These are phyloP conservation scores for Fonsecaea pedrosoi DNA, from an alignment of 2,329 filamentous ascomycete genomes.

Conservation along the genomic window DNA sequence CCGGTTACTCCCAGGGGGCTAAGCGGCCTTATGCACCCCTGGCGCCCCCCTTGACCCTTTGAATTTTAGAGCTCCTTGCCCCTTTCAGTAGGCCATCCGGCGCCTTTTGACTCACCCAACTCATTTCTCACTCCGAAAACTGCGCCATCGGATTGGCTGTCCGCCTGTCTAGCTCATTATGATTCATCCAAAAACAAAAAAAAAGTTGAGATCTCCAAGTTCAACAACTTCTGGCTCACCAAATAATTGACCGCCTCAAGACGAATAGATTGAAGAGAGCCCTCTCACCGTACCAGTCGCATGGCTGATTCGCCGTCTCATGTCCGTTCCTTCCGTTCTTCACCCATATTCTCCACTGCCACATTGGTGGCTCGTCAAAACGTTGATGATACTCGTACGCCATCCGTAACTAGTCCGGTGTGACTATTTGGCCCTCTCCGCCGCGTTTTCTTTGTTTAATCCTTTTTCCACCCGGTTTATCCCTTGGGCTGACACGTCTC, in stretches of 20 bases:
- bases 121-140: conserved; percentile 13
- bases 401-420: conserved; percentile 17
- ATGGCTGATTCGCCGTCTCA: conserved; percentile 9
- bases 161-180: not conserved
- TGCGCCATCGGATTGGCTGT: conserved; percentile 12
- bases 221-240: conserved; percentile 11
- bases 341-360: conserved; percentile 17
- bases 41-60: not conserved
- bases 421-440: conserved; percentile 24
- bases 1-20: not conserved
- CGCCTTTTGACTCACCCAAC: conserved; percentile 1
- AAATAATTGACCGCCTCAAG: not conserved
- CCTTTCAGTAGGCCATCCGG: conserved; percentile 8
- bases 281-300: conserved; percentile 13
- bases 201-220: conserved; percentile 17
- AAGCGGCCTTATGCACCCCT: conserved; percentile 12
- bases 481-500: conserved; percentile 28
- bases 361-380: conserved; percentile 7
- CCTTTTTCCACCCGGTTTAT: conserved; percentile 30
- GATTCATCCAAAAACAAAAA: conserved; percentile 15
- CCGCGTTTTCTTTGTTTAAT: conserved; percentile 7
- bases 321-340: conserved; percentile 18
- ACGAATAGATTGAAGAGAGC: not conserved
- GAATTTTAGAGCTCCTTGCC: conserved; percentile 6
- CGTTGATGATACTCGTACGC: conserved; percentile 20